These are phyloP conservation scores for Kluyveromyces sp. DNA, from an alignment of 1,139 yeast species.

Conservation along the genomic window DNA sequence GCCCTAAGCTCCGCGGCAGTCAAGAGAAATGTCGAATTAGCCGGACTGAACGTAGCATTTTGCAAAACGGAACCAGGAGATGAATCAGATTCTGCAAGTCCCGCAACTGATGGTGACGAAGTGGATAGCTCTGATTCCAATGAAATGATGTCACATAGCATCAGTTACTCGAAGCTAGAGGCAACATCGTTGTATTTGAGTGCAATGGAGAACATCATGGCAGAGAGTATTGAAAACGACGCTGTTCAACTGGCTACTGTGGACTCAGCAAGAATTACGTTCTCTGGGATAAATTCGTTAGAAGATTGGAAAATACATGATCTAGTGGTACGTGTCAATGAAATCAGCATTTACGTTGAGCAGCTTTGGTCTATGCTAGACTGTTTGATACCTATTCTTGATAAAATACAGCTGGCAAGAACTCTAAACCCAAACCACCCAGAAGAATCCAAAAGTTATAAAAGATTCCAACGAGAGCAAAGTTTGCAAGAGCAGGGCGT, in stretches of 20 bases:
- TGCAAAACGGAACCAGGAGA: neutral
- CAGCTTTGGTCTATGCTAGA: conserved; percentile 13
- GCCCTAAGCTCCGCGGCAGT: conserved; percentile 16
- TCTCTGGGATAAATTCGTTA: conserved; percentile 46
- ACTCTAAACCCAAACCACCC: neutral
- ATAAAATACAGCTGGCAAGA: neutral
- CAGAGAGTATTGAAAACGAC: conserved; percentile 12
- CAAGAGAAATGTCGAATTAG: conserved; percentile 4
- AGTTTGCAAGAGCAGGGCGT: conserved; percentile 12
- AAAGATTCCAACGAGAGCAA: conserved; percentile 25
- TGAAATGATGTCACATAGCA: conserved; percentile 44
- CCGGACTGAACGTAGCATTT: neutral
- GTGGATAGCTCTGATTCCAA: neutral
- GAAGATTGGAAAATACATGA: conserved; percentile 35
- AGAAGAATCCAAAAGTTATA: conserved; percentile 13
- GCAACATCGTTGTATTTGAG: conserved; percentile 78
- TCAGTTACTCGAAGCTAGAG: conserved; percentile 61
- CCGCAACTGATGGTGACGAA: neutral
- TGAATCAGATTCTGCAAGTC: neutral
- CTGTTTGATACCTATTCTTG: conserved; percentile 4
- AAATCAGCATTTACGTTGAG: conserved; percentile 13
- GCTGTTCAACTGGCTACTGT: conserved; percentile 22
- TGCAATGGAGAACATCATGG: conserved; percentile 45
- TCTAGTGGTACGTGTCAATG: conserved; percentile 13
- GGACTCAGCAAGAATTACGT: conserved; percentile 37